A percentile compares a stretch with the other conserved stretches of the same genome.
These are phyloP conservation scores for Citrullus mucosospermus DNA, from an alignment of 306 rosid genomes.

Conservation along the genomic window DNA sequence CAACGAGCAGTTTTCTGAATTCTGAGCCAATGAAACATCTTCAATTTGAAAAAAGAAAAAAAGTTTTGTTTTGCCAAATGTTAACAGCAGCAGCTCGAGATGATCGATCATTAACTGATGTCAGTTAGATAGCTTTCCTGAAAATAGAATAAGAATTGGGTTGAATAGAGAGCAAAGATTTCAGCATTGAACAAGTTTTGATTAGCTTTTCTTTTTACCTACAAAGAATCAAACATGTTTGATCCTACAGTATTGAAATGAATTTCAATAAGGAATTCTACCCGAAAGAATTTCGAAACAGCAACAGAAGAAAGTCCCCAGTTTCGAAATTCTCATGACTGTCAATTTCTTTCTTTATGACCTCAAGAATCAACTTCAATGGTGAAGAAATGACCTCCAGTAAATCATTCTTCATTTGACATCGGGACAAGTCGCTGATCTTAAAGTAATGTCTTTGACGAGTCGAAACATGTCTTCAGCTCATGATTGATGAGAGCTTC, in stretches of 20 bases:
- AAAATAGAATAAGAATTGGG: background rate
- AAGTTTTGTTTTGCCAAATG: no score
- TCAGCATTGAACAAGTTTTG: background rate
- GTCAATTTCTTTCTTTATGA: background rate
- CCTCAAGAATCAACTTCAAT: background rate
- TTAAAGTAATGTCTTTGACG: background rate
- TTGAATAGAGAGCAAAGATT: background rate
- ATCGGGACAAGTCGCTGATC: background rate
- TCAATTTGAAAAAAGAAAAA: no score
- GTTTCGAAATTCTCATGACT: background rate
- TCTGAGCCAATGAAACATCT: no score
- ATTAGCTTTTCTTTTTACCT: conserved; percentile 8
- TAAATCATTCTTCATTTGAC: background rate
- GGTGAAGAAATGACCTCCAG: background rate
- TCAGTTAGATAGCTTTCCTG: background rate
- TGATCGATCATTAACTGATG: background rate
- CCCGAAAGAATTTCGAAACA: background rate
- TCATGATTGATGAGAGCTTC: background rate
- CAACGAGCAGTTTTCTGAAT: no score
- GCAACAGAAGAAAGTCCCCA: background rate
- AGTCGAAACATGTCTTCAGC: background rate
- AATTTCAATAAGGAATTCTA: background rate
- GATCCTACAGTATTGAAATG: background rate
- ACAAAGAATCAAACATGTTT: conserved; percentile 7
- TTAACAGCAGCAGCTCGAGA: background rate